Conservation (phyloP, 305 asterid species). For the Solanum hybrid region DNA sequence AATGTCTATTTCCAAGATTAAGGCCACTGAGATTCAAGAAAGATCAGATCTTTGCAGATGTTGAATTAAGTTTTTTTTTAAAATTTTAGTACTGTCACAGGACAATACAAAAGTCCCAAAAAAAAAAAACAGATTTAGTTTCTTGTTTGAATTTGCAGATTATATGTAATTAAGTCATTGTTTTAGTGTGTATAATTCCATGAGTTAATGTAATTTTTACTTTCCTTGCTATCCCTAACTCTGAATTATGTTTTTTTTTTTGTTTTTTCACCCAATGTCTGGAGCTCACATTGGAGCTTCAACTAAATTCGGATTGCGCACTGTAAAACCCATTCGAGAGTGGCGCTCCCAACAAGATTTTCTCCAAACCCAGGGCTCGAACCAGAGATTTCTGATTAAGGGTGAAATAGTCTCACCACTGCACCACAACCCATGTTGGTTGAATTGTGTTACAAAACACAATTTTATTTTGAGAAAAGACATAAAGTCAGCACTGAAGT, state of each 20-base stretch:
- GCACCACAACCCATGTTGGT: neutral
- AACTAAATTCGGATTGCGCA: no score
- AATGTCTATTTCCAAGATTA: slow-evolving; percentile 16
- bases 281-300: neutral
- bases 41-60: slow-evolving; percentile 14
- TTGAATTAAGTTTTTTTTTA: neutral
- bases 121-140: neutral
- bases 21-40: slow-evolving; percentile 13
- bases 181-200: neutral
- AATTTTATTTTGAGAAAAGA: no score
- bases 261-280: neutral
- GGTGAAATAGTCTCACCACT: neutral
- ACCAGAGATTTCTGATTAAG: no score
- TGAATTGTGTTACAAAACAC: neutral
- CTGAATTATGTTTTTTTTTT: neutral
- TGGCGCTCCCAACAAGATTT: no score
- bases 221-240: neutral
- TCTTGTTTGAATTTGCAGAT: neutral
- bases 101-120: neutral
- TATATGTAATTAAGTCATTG: neutral
- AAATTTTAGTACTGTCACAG: neutral
- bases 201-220: neutral
- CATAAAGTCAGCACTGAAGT: no score
- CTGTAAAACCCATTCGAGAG: neutral
- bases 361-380: neutral